Evolutionary conservation across 148 eudicot species (phyloP), one percentile per base, ranked within the genome.

Genomic region (Pouteria glomerata): DNA sequence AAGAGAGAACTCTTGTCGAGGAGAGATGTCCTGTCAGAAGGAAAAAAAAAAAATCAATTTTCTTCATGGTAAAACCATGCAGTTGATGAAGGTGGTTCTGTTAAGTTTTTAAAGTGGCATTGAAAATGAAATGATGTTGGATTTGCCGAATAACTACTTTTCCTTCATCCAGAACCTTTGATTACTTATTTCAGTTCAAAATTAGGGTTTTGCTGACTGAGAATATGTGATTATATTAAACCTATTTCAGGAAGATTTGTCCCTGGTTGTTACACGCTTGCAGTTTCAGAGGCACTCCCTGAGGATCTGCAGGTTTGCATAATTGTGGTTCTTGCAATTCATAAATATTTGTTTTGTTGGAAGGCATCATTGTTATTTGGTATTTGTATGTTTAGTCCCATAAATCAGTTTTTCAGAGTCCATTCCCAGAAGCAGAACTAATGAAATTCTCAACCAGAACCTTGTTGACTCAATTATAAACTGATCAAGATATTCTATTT

Each of bases 191-290:
- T 21, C 44, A 3, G 30, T 21, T 30, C 11, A 24, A 23, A 41
- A 57, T 44, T 14, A 10, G 19, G 35, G 45, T 29, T 23, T 14
- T 33, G 58, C 13, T 37, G 52, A 63, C 51, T 63, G 24, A n/a
- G 34, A 21, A 33, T 30, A 18, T 70, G 33, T 55, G 33, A 71
- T 48, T 19, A 6, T 34, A 26, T 56, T 31, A 58, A 51, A 58
- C 69, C 39, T 62, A 48, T 68, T 77, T 37, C 83, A 89, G 95
- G 89, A 58, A 88, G 81, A 78, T 84, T 75, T 77, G 91, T 74
- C 56, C 93, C 93, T 37, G 91, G 93, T 73, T 88, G 93, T 75
- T 91, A 88, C 80, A 87, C 93, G 0, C 89, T 91, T 72, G 93
- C 93, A 42, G 93, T 91, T 39, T 91, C 91, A 30, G 97, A 88